phyloP scores from a whole-genome alignment of 768 basidiomycete species.

The Pholiota molesta region DNA sequence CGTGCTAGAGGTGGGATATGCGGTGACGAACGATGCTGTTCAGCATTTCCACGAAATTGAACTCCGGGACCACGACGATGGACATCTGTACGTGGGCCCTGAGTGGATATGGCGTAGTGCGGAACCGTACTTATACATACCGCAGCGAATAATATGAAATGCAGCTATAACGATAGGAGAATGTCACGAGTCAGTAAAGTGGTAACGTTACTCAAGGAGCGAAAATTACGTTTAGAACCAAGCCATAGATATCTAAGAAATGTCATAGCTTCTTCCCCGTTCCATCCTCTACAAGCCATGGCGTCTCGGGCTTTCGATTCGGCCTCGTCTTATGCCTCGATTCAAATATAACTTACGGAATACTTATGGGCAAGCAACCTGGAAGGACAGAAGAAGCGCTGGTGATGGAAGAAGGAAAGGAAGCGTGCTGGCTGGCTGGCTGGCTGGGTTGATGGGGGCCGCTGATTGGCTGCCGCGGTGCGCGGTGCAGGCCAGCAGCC shows the following conservation, averaged over 20 bases:
- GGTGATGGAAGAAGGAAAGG: too few relatives aligned
- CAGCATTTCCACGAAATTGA: conserved; percentile 66
- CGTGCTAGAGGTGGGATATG: conserved; percentile 57
- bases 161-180: conserved; percentile 40
- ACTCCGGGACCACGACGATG: conserved; percentile 63
- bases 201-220: background rate
- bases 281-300: conserved; percentile 55
- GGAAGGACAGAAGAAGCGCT: too few relatives aligned
- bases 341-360: conserved; percentile 58
- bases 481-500: too few relatives aligned
- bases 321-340: conserved; percentile 44
- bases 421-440: too few relatives aligned
- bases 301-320: conserved; percentile 29
- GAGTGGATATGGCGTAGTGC: background rate
- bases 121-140: conserved; percentile 35
- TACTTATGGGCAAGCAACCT: conserved; percentile 36
- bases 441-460: too few relatives aligned
- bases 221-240: conserved; percentile 55
- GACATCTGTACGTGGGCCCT: conserved; percentile 37
- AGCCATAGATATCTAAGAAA: conserved; percentile 60
- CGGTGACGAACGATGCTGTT: conserved; percentile 60
- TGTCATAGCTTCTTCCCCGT: conserved; percentile 39
- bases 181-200: background rate
- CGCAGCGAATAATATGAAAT: conserved; percentile 56
- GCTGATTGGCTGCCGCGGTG: too few relatives aligned